phyloP scores from a whole-genome alignment of 2,329 filamentous ascomycete genomes.

The Trichoderma guizhouense region DNA sequence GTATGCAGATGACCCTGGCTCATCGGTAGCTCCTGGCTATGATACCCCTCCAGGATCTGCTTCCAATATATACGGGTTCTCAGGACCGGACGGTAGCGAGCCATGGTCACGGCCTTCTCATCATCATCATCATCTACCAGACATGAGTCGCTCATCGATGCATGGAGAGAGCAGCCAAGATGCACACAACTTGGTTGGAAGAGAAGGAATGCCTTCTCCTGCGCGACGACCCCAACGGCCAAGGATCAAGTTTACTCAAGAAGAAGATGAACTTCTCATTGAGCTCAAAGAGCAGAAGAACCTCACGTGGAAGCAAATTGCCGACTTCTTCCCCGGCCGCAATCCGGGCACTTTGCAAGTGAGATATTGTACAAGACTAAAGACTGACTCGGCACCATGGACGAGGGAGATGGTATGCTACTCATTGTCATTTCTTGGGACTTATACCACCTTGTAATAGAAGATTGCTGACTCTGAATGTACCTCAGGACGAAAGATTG shows the following conservation, averaged over 20 bases:
- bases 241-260: constrained; percentile 90
- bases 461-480: background rate
- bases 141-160: constrained; percentile 65
- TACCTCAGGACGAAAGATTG: constrained; percentile 69
- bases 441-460: background rate
- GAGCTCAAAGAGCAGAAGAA: constrained; percentile 94
- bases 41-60: constrained; percentile 50
- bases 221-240: constrained; percentile 78
- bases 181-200: constrained; percentile 80
- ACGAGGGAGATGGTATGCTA: constrained; percentile 81
- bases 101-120: constrained; percentile 56
- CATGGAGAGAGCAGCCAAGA: constrained; percentile 55
- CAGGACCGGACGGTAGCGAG: constrained; percentile 32
- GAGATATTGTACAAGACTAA: constrained; percentile 90
- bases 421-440: background rate
- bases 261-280: constrained; percentile 83
- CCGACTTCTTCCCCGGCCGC: constrained; percentile 89
- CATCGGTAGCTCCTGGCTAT: constrained; percentile 47
- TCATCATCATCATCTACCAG: constrained; percentile 77
- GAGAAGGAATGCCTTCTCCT: constrained; percentile 81
- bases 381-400: constrained; percentile 91
- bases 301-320: constrained; percentile 95
- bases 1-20: background rate
- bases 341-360: constrained; percentile 90
- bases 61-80: constrained; percentile 50